Evolutionary conservation across 257 asterid species (phyloP).

Genomic region (Jacaranda copaia): DNA sequence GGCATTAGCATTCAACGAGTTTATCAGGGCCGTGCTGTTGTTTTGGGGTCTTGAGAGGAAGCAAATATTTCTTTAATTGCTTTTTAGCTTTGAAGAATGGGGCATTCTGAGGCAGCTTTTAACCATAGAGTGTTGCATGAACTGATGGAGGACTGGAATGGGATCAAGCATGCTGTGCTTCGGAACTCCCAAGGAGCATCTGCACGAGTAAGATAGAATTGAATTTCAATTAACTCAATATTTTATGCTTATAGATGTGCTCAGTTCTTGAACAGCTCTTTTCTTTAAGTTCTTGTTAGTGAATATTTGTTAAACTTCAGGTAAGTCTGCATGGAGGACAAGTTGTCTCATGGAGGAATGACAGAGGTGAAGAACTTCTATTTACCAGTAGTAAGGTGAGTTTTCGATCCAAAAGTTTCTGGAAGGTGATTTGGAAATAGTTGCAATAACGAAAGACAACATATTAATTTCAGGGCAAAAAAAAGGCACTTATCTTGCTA

Average conservation of each 20-base stretch:
- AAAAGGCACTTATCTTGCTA: too few species aligned
- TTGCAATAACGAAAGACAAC: too few species aligned
- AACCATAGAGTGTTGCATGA: constrained; percentile 72
- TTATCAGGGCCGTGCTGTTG: constrained; percentile 28
- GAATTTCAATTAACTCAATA: not conserved
- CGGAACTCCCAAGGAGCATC: constrained; percentile 84
- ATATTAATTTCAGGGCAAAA: too few species aligned
- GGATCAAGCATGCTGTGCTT: constrained; percentile 83
- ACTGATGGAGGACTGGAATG: constrained; percentile 81
- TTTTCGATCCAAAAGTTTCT: not conserved
- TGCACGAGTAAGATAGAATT: constrained; percentile 65
- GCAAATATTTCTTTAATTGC: constrained; percentile 3
- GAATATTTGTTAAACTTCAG: constrained; percentile 47
- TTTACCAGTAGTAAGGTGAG: constrained; percentile 92
- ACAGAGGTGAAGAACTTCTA: constrained; percentile 86
- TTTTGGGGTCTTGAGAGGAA: constrained; percentile 32
- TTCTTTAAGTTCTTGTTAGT: constrained; percentile 17
- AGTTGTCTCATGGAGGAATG: constrained; percentile 90
- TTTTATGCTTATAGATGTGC: constrained; percentile 4
- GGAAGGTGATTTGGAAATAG: too few species aligned
- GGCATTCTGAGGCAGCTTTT: constrained; percentile 82
- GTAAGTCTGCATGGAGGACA: constrained; percentile 92
- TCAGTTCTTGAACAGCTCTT: constrained; percentile 1
- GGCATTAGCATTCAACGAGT: constrained; percentile 23
- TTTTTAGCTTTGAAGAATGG: constrained; percentile 56